Evolutionary conservation across 2,329 filamentous ascomycete genomes (phyloP), one percentile per base, ranked within the genome.

Genomic region (Pseudogymnoascus sp.): DNA sequence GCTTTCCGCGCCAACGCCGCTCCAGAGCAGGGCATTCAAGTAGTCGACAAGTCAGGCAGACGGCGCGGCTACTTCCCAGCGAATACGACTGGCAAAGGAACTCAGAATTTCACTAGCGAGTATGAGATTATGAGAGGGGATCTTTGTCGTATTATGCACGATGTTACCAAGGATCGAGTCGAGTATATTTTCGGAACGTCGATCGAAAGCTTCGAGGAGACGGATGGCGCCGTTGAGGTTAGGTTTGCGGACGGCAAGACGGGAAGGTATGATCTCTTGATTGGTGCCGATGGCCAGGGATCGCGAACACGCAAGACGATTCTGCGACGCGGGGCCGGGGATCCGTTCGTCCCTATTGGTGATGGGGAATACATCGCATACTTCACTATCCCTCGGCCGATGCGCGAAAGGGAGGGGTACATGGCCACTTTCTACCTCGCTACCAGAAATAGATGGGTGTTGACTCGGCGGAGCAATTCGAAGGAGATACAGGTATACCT

Each of bases 261-360:
- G 0, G 74, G 75, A 4, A 68, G 65, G 0, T 86, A 75, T 60
- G 82, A 85, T 67, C 69, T 86, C 0, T 65, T 86, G 0, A 77
- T 85, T 33, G 82, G 78, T 2, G 82, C 82, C 4, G 83, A 86
- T 64, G 84, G 84, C 0, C 76, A 81, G 45, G 73, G 77, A 4
- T 85, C 82, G 0, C 77, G 75, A 31, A 78, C 78, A 2, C 76
- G 82, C 16, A 76, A 71, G 55, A 73, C 75, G 59, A 76, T 80
- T 65, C 66, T 80, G 0, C 67, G 58, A 40, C 59, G 62, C 5
- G 67, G 60, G 9, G 64, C 41, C 35, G 45, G 21, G 25, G 69
- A 71, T 38, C 33, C 62, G 11, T 68, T 72, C 65, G 49, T 67
- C 21, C 40, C 63, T 0, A 40, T 75, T 1, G 16, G 28, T 3